Conservation (phyloP, 805 yeast species). For the Wickerhamiella parazyma region DNA sequence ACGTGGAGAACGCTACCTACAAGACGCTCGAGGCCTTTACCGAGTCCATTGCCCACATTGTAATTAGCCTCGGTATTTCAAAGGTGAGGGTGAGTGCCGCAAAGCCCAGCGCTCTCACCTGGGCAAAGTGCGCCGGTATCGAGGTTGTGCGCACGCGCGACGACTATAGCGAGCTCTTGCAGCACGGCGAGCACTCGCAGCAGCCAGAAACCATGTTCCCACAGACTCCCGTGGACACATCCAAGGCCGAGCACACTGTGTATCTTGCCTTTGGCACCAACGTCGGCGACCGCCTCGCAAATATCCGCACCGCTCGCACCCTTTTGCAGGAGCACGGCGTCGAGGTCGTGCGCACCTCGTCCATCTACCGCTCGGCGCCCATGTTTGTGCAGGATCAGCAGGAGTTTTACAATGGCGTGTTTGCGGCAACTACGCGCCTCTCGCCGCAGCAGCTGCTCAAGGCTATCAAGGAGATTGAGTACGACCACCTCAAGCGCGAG, state of each 20-base stretch:
- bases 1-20: slow-evolving; percentile 68
- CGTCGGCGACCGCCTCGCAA: slow-evolving; percentile 52
- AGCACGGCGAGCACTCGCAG: slow-evolving; percentile 2
- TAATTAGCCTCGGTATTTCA: slow-evolving; percentile 32
- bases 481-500: slow-evolving; percentile 50
- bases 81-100: slow-evolving; percentile 47
- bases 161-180: slow-evolving; percentile 26
- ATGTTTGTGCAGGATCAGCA: slow-evolving; percentile 79
- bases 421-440: slow-evolving; percentile 47
- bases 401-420: slow-evolving; percentile 72
- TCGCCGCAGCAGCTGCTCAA: slow-evolving; percentile 51
- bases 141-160: slow-evolving; percentile 39
- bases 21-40: slow-evolving; percentile 91
- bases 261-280: slow-evolving; percentile 87
- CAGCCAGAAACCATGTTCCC: slow-evolving; percentile 14
- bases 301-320: slow-evolving; percentile 44
- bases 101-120: slow-evolving; percentile 80
- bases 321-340: slow-evolving; percentile 34
- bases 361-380: slow-evolving; percentile 78
- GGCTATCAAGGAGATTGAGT: slow-evolving; percentile 64
- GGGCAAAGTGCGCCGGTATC: slow-evolving; percentile 85
- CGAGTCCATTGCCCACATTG: slow-evolving; percentile 48
- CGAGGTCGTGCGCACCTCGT: slow-evolving; percentile 47
- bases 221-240: slow-evolving; percentile 12
- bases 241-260: slow-evolving; percentile 33